Evolutionary conservation across 2,329 filamentous ascomycete genomes (phyloP).

Genomic region (Clarireedia monteithiana): DNA sequence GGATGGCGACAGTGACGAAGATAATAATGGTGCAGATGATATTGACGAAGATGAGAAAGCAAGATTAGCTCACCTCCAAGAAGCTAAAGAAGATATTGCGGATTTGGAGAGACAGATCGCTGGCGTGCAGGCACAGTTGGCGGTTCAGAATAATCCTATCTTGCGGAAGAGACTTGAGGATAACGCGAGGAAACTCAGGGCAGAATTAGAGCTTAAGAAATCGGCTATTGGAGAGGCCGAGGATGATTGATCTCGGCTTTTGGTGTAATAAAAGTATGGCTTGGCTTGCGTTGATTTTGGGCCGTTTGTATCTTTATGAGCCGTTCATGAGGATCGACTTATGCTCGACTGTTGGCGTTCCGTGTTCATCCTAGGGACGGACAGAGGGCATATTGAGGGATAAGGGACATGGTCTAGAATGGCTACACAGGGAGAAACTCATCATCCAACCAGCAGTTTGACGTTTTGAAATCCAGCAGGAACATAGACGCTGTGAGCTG

Average conservation of each 20-base stretch:
- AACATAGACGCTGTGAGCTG: too few relatives aligned
- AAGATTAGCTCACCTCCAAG: slow-evolving; percentile 37
- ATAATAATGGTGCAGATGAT: slow-evolving; percentile 34
- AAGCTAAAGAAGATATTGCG: slow-evolving; percentile 44
- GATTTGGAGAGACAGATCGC: slow-evolving; percentile 45
- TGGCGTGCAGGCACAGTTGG: slow-evolving; percentile 34
- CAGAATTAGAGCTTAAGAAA: slow-evolving; percentile 47
- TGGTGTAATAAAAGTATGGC: background rate
- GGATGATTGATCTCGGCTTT: slow-evolving; percentile 13
- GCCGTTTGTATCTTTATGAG: background rate
- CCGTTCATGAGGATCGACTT: background rate
- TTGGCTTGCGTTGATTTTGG: too few relatives aligned
- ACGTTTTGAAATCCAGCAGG: background rate
- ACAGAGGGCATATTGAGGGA: background rate
- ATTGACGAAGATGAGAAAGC: slow-evolving; percentile 45
- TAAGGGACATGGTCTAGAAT: background rate
- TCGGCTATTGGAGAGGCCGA: slow-evolving; percentile 31
- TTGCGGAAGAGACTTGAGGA: slow-evolving; percentile 41
- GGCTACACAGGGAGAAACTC: background rate
- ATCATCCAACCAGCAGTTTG: background rate
- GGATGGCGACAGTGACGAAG: slow-evolving; percentile 38
- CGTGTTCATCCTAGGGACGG: background rate
- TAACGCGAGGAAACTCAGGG: slow-evolving; percentile 41
- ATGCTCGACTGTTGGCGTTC: background rate
- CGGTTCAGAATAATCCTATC: slow-evolving; percentile 38